phyloP scores from a whole-genome alignment of 2,329 filamentous ascomycete genomes.

The Xylaria sp. region DNA sequence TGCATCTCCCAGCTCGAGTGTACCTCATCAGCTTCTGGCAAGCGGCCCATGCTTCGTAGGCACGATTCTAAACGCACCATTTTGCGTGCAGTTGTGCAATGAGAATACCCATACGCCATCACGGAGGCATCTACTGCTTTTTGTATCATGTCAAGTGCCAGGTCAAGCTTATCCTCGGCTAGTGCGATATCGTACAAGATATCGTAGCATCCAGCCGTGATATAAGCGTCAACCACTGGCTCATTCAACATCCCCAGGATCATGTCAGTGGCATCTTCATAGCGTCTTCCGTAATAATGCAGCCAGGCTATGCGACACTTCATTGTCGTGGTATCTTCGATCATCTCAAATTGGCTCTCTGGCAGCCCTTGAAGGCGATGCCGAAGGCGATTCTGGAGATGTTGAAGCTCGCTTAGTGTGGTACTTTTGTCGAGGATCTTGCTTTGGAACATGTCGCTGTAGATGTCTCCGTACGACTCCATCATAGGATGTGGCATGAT shows the following conservation, averaged over 20 bases:
- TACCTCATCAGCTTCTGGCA: constrained; percentile 12
- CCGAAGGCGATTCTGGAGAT: constrained; percentile 1
- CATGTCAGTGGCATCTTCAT: constrained; percentile 8
- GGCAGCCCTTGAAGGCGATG: neutral
- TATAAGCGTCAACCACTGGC: neutral
- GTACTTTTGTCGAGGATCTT: neutral
- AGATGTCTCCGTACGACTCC: neutral
- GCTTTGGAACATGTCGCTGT: neutral
- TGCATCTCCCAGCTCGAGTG: neutral
- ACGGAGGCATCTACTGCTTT: constrained; percentile 8
- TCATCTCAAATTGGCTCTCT: neutral
- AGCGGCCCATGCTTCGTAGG: neutral
- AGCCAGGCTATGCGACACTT: constrained; percentile 20
- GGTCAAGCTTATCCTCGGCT: constrained; percentile 11
- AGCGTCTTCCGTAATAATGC: neutral
- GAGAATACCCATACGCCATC: neutral
- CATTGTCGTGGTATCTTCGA: neutral
- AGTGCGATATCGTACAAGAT: constrained; percentile 18
- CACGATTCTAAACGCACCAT: constrained; percentile 6
- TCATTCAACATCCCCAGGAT: neutral
- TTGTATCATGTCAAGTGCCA: constrained; percentile 8
- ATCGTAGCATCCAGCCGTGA: constrained; percentile 15
- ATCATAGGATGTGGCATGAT: constrained; percentile 3
- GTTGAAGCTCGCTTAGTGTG: neutral
- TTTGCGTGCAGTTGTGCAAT: neutral